phyloP scores from a whole-genome alignment of 1,139 yeast species.

The Sugiyamaella japonica region DNA sequence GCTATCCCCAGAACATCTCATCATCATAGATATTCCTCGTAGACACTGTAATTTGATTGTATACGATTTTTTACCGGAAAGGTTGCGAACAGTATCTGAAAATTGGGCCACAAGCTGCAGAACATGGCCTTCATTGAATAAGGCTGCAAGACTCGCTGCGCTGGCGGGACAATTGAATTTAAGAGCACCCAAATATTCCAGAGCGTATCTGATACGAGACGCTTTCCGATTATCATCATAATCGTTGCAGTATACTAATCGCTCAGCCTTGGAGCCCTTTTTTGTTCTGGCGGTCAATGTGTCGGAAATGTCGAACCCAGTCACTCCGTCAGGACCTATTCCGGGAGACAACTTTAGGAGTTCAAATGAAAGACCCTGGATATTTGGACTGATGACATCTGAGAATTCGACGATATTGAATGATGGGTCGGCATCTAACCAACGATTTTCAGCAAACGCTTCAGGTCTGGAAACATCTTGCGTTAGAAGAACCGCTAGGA shows the following conservation, averaged over 20 bases:
- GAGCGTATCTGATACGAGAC: constrained; percentile 25
- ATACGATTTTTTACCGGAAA: constrained; percentile 67
- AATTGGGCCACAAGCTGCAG: constrained; percentile 78
- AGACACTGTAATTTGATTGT: constrained; percentile 72
- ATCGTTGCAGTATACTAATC: constrained; percentile 13
- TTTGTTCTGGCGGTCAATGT: neutral
- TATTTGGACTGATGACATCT: constrained; percentile 46
- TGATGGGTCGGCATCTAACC: constrained; percentile 55
- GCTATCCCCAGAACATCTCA: constrained; percentile 58
- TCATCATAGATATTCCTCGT: constrained; percentile 68
- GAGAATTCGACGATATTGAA: constrained; percentile 41
- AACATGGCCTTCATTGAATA: constrained; percentile 41
- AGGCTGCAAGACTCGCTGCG: constrained; percentile 15
- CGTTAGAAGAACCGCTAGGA: constrained; percentile 49
- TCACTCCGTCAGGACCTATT: constrained; percentile 1
- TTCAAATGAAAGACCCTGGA: constrained; percentile 37
- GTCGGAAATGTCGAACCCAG: neutral
- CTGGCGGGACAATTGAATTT: constrained; percentile 17
- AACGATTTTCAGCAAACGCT: constrained; percentile 50
- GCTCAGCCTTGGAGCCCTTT: constrained; percentile 8
- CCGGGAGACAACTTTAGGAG: constrained; percentile 34
- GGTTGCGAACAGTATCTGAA: constrained; percentile 75
- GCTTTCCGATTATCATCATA: constrained; percentile 23
- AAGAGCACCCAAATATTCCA: constrained; percentile 24
- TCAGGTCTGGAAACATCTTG: constrained; percentile 49